Evolutionary conservation across 768 basidiomycete genomes (phyloP).

Genomic region (Tricholoma hemisulphureum): DNA sequence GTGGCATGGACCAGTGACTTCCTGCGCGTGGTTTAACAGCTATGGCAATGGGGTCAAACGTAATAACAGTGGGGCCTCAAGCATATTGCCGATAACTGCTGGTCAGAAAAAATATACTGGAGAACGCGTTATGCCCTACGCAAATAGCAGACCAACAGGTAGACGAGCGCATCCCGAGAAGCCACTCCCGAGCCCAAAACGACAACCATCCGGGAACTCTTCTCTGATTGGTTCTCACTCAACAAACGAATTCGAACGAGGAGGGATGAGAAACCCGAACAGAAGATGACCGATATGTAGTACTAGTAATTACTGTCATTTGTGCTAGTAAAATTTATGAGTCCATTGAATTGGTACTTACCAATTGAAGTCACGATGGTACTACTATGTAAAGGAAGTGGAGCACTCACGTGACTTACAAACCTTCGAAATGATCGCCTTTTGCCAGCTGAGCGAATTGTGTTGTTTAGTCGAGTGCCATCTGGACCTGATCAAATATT

Average conservation of each 20-base stretch:
- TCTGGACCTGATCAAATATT: background rate
- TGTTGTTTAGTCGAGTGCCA: too few species aligned
- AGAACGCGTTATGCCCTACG: slow-evolving; percentile 12
- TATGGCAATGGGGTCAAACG: slow-evolving; percentile 41
- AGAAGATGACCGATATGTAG: slow-evolving; percentile 23
- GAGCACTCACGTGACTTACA: too few species aligned
- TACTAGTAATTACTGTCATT: background rate
- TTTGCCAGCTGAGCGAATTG: too few species aligned
- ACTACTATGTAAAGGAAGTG: too few species aligned
- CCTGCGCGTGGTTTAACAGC: slow-evolving; percentile 68
- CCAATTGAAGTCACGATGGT: too few species aligned
- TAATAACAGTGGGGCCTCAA: slow-evolving; percentile 36
- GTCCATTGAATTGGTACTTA: too few species aligned
- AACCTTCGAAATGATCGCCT: too few species aligned
- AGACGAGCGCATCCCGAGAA: slow-evolving; percentile 17
- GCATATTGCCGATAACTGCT: slow-evolving; percentile 36
- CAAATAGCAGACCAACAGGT: slow-evolving; percentile 15
- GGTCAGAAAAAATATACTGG: slow-evolving; percentile 8
- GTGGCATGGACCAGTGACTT: slow-evolving; percentile 71
- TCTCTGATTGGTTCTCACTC: slow-evolving; percentile 32
- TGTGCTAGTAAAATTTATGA: background rate
- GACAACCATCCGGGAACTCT: slow-evolving; percentile 31
- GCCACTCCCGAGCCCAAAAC: slow-evolving; percentile 26
- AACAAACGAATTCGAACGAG: slow-evolving; percentile 38
- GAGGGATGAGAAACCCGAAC: slow-evolving; percentile 44